Percentiles rank a stretch among this genome's conserved stretches.
phyloP scores from a whole-genome alignment of 2,329 filamentous ascomycete species.

The Penicillium glabrum region DNA sequence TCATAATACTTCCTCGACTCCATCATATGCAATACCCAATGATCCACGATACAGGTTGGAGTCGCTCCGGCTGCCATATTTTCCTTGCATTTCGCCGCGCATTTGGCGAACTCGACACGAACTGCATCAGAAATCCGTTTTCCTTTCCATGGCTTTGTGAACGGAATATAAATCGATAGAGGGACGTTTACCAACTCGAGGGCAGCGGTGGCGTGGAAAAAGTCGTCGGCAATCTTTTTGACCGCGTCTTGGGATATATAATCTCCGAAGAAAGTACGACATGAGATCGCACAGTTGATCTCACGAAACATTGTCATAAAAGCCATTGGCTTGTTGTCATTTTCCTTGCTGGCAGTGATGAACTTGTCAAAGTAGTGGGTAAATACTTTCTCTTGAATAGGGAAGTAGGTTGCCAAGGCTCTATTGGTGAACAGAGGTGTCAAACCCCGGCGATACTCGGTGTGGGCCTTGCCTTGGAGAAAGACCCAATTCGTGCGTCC shows the following conservation, averaged over 20 bases:
- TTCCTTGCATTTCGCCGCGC: slow-evolving; percentile 80
- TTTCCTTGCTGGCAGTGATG: slow-evolving; percentile 66
- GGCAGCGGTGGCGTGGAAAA: slow-evolving; percentile 86
- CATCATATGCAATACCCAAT: slow-evolving; percentile 80
- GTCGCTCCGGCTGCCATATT: slow-evolving; percentile 78
- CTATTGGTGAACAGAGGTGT: slow-evolving; percentile 85
- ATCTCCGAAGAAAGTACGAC: slow-evolving; percentile 85
- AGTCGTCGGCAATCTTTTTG: slow-evolving; percentile 88
- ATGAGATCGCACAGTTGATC: slow-evolving; percentile 83
- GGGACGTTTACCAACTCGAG: slow-evolving; percentile 93
- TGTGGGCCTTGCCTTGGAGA: slow-evolving; percentile 81
- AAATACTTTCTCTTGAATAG: slow-evolving; percentile 85
- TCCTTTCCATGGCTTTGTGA: slow-evolving; percentile 86
- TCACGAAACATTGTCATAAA: slow-evolving; percentile 87
- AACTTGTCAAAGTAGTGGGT: slow-evolving; percentile 75
- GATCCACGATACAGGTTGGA: slow-evolving; percentile 82
- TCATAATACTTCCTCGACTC: slow-evolving; percentile 74
- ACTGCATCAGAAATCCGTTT: slow-evolving; percentile 86
- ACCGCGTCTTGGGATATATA: slow-evolving; percentile 84
- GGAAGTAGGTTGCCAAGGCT: slow-evolving; percentile 78
- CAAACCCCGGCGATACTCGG: slow-evolving; percentile 87
- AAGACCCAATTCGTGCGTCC: slow-evolving; percentile 87
- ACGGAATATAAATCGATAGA: slow-evolving; percentile 71
- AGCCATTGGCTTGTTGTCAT: slow-evolving; percentile 64
- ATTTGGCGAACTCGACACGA: slow-evolving; percentile 76